Base-by-base conservation (phyloP, 345 rosid genomes). In the Lepidium didymum region DNA sequence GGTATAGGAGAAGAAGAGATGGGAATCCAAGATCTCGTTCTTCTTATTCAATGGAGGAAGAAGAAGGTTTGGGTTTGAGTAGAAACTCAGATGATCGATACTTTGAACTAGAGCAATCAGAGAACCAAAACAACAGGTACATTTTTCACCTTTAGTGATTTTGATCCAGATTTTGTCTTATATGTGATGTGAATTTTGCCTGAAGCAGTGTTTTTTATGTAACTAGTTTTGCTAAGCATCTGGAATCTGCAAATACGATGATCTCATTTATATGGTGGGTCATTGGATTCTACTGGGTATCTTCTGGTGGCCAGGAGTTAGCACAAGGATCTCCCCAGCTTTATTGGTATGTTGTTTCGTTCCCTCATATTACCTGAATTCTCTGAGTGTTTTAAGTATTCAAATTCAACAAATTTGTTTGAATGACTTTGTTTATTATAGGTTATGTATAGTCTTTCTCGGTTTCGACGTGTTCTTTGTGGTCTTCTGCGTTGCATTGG, bases 401-500 rank as follows among this genome's bases (percentile, higher is more conserved):
- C 3, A 25, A 36, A 4, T 0, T 67, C 14, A 1, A 6, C 6
- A 7, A 34, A 2, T 25, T 56, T 45, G 12, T 35, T 64, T 49
- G 21, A 14, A 37, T 37, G 47, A 0, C 12, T 51, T 18, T 31
- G 44, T 46, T 46, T 66, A 47, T 60, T 47, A 56, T 88, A 88
- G 97, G 97, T 89, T 90, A 61, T 91, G 99, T 62, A 83, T 93
- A 79, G 79, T 91, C 53, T 91, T 90, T 78, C 88, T 93, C 19
- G 97, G 96, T 64, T 88, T 93, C 73, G 96, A 93, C 73, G 99
- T 90, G 72, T 93, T 93, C 88, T 93, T 91, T 76, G 99, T 93
- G 29, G 89, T 91, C 47, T 86, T 91, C 80, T 93, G 96, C 60
- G 88, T 93, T 76, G 99, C 99, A 25, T 75, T 93, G 77, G 99